These are phyloP conservation scores for Calycina herbarum DNA, from an alignment of 2,329 filamentous ascomycete genomes.

Conservation along the genomic window DNA sequence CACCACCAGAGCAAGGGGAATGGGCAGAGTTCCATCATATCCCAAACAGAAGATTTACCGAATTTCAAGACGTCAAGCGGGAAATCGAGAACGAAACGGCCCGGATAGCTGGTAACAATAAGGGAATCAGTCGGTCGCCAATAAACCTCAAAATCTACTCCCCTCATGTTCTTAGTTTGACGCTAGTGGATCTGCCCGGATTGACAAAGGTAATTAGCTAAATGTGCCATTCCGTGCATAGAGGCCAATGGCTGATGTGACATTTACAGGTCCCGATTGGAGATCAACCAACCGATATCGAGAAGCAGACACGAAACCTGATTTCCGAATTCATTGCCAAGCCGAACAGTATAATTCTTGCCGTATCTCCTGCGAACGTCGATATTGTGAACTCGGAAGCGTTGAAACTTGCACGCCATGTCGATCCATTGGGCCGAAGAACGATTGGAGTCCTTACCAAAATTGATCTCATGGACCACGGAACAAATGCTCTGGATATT, in stretches of 20 bases:
- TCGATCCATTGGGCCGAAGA: constrained; percentile 88
- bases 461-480: constrained; percentile 97
- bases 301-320: constrained; percentile 95
- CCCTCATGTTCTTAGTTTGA: constrained; percentile 92
- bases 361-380: constrained; percentile 95
- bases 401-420: constrained; percentile 92
- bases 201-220: constrained; percentile 75
- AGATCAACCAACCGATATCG: constrained; percentile 95
- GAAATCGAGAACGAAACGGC: constrained; percentile 98
- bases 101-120: constrained; percentile 93
- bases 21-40: constrained; percentile 99
- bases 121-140: constrained; percentile 94
- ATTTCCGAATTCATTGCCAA: constrained; percentile 99
- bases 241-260: constrained; percentile 17
- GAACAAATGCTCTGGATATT: constrained; percentile 96
- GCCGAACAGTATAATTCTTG: constrained; percentile 96
- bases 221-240: not conserved
- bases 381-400: constrained; percentile 98
- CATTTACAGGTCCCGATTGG: constrained; percentile 79
- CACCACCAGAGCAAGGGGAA: constrained; percentile 67
- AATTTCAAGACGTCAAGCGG: constrained; percentile 90
- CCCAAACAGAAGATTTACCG: constrained; percentile 81
- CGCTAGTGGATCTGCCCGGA: constrained; percentile 91
- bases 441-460: constrained; percentile 98
- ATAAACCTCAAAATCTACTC: constrained; percentile 99